Evolutionary conservation across 129 eudicot genomes (phyloP), one percentile per base, ranked within the genome.

Genomic region (Solidago caesia): DNA sequence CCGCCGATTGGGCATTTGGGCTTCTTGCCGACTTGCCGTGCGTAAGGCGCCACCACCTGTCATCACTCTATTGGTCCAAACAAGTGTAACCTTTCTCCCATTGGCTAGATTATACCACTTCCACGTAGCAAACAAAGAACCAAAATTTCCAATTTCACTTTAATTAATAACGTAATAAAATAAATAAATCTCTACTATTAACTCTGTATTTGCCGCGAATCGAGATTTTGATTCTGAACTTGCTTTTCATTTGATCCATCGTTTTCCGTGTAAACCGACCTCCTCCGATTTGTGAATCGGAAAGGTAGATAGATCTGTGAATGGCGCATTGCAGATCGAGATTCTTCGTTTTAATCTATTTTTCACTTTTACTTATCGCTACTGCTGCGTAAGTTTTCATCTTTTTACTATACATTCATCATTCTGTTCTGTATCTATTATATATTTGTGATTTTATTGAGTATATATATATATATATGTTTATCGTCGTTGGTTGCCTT

Each of bases 251-350:
- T 5, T 44, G 12, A 52, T 16, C 48, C 59, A 43, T 76, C 56
- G 56, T 75, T 21, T 16, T 64, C 44, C 47, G 5, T 41, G 2
- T 58, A 29, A 26, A 75, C 60, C 8, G 49, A 43, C 45, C 5
- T 65, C 53, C 59, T 57, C 51, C 14, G 3, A 48, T 48, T 48
- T 53, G 48, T 44, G 67, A 51, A 48, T 49, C 10, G 52, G 58
- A 10, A 71, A 48, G 12, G 12, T 45, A 9, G 14, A 56, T 72
- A 15, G 69, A 45, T 65, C 46, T 60, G 70, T 55, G 12, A 21
- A 88, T 89, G 98, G 96, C 87, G 81, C 82, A 79, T 73, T 85
- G 79, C 67, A 88, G 89, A 87, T 82, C 92, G 71, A 90, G 70
- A 67, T 68, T 93, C 3, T 71, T 85, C 64, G 65, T 87, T 43